Evolutionary conservation across 352 stramenopile genomes (phyloP), one percentile per base, ranked within the genome.

Genomic region (Globisporangium nagaii): DNA sequence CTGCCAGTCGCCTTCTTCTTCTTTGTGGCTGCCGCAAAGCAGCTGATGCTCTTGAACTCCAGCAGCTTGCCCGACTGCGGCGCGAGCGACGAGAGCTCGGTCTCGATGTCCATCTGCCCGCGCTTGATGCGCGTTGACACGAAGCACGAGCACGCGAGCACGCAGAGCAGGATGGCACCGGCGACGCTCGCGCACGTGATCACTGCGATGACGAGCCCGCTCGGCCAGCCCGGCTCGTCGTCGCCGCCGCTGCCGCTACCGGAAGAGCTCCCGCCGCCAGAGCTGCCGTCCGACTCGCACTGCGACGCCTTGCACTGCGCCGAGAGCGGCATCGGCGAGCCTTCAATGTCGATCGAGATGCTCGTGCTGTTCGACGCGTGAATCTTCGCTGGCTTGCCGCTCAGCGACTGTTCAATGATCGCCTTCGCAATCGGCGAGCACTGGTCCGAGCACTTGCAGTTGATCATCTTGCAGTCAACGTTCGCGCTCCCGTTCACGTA

Each of bases 281-380:
- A 66, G 36, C 50, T 37, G 6, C 58, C 59, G 28, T 59, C 67
- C 22, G 42, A 49, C 55, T 93, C 77, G 41, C 82, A 93, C 4
- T 78, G 75, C 6, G 82, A 85, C 0, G 79, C 82, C 13, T 57
- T 66, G 55, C 82, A 93, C 12, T 70, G 79, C 9, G 78, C 82
- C 13, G 73, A 70, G 17, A 93, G 53, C 40, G 82, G 82, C 35
- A 93, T 64, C 8, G 82, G 82, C 27, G 82, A 80, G 37, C 63
- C 79, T 58, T 89, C 71, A 43, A 93, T 90, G 15, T 83, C 64
- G 42, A 93, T 79, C 9, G 71, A 54, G 3, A 93, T 46, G 13
- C 68, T 60, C n/a, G 75, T 78, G 34, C 12, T 24, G 53, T 83
- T 80, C 11, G 63, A 58, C 15, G 79, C 67, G 20, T 55, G 55